Evolutionary conservation across 331 rosid species (phyloP).

Genomic region (Cydonia oblonga): DNA sequence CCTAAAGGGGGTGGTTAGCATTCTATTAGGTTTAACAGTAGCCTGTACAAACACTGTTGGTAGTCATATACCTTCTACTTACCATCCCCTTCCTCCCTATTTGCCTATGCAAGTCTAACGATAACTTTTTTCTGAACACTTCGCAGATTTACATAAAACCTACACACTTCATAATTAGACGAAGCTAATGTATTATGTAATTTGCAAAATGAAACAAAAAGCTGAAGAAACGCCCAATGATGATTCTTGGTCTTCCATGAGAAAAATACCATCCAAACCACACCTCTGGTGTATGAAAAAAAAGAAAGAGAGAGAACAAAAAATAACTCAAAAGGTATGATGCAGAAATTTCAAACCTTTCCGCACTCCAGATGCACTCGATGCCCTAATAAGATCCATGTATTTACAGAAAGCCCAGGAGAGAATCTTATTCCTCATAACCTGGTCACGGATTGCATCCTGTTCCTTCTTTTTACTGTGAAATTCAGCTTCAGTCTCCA

Average conservation of each 20-base stretch:
- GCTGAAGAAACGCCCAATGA: neutral
- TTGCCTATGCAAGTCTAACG: no score
- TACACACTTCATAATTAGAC: neutral
- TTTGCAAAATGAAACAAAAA: neutral
- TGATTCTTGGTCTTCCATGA: neutral
- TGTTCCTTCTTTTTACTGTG: constrained; percentile 22
- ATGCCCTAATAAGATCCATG: constrained; percentile 22
- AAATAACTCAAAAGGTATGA: neutral
- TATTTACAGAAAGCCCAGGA: constrained; percentile 61
- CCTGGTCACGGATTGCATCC: constrained; percentile 24
- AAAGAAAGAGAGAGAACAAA: neutral
- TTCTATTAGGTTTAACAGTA: no score
- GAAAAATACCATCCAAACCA: neutral
- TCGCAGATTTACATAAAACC: neutral
- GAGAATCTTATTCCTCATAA: constrained; percentile 33
- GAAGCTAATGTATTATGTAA: neutral
- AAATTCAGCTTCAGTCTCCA: constrained; percentile 38
- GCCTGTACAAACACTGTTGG: no score
- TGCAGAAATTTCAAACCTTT: constrained; percentile 29
- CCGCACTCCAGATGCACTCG: constrained; percentile 28
- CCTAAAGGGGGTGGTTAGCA: no score
- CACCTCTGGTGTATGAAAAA: neutral
- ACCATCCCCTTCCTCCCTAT: no score
- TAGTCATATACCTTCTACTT: no score
- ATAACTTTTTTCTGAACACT: no score